These are phyloP conservation scores for Fusarium chaquense DNA, from an alignment of 2,329 filamentous ascomycete species.

Conservation along the genomic window DNA sequence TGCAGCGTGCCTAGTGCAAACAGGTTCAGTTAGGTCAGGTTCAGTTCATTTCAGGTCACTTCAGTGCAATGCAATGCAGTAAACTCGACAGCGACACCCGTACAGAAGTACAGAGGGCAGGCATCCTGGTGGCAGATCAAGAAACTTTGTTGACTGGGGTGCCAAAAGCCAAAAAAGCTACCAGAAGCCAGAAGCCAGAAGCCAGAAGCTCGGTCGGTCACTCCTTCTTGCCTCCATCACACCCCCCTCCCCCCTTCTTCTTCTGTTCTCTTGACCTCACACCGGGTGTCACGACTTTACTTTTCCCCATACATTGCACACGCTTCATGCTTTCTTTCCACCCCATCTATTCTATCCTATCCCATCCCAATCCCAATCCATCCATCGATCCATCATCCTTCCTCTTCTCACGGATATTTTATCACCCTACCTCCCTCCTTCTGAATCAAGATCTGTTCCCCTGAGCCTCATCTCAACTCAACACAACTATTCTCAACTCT, in stretches of 20 bases:
- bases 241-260: slow-evolving; percentile 1
- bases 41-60: background rate
- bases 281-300: slow-evolving; percentile 21
- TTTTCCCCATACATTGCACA: slow-evolving; percentile 46
- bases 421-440: slow-evolving; percentile 46
- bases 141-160: slow-evolving; percentile 41
- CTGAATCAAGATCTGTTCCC: slow-evolving; percentile 22
- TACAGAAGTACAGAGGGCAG: background rate
- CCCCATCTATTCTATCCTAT: slow-evolving; percentile 29
- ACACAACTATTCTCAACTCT: background rate
- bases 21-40: background rate
- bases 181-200: slow-evolving; percentile 2
- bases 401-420: slow-evolving; percentile 40
- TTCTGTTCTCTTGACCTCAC: background rate
- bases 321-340: slow-evolving; percentile 44
- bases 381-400: slow-evolving; percentile 1
- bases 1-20: slow-evolving; percentile 1
- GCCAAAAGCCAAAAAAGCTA: background rate
- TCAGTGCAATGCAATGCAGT: background rate
- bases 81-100: slow-evolving; percentile 43
- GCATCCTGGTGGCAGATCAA: slow-evolving; percentile 48
- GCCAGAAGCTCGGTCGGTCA: slow-evolving; percentile 7
- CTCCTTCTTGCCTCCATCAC: background rate
- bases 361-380: slow-evolving; percentile 19
- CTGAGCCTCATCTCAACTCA: slow-evolving; percentile 21